These are phyloP conservation scores for Diaporthe sp. DNA, from an alignment of 2,329 filamentous ascomycete genomes.

Conservation along the genomic window DNA sequence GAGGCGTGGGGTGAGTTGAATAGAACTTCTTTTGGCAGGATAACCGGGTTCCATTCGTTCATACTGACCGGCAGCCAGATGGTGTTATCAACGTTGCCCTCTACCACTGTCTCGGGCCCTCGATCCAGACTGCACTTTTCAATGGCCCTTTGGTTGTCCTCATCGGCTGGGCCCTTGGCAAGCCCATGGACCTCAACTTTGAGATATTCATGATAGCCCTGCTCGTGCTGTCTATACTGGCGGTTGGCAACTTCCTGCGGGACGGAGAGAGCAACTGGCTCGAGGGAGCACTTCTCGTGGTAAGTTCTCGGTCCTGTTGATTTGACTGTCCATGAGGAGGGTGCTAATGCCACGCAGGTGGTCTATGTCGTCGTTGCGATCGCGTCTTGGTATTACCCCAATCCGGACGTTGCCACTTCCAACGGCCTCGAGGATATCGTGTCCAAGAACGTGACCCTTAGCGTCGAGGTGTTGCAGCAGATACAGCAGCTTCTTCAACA, in stretches of 20 bases:
- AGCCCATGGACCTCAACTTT: conserved; percentile 84
- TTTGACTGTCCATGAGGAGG: neutral
- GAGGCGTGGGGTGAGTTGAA: conserved; percentile 84
- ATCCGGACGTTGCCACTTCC: conserved; percentile 24
- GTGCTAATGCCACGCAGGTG: neutral
- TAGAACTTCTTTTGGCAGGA: neutral
- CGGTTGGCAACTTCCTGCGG: conserved; percentile 87
- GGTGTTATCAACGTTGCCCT: conserved; percentile 82
- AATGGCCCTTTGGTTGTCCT: conserved; percentile 88
- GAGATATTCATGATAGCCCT: conserved; percentile 88
- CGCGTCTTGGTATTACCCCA: conserved; percentile 30
- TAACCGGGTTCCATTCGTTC: too few relatives aligned
- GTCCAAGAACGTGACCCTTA: conserved; percentile 4
- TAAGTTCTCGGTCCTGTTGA: neutral
- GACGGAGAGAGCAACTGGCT: conserved; percentile 94
- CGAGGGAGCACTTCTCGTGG: conserved; percentile 69
- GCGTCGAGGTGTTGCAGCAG: conserved; percentile 6
- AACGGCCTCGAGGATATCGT: conserved; percentile 14
- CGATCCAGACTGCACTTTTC: conserved; percentile 89
- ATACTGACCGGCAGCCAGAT: neutral
- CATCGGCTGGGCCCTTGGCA: conserved; percentile 83
- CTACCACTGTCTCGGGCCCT: conserved; percentile 87
- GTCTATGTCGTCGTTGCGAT: conserved; percentile 24
- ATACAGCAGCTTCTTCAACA: conserved; percentile 23
- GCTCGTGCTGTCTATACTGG: conserved; percentile 85